A percentile compares a stretch with the other conserved stretches of the same genome.
Conservation (phyloP, 352 stramenopile genomes). For the Globisporangium carolinianum region DNA sequence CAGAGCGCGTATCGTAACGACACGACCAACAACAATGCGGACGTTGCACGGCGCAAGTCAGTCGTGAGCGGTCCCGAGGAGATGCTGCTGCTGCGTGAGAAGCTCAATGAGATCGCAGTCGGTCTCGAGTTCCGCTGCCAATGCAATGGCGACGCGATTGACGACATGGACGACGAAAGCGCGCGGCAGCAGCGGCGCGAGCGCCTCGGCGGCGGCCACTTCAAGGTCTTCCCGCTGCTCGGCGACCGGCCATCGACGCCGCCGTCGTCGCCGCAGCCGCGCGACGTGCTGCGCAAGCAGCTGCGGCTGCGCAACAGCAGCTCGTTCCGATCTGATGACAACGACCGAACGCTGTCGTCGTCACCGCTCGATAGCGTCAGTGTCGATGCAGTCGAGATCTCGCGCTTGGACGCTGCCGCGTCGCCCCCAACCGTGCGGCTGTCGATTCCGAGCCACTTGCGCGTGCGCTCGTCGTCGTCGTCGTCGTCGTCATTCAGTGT, state of each 20-base stretch:
- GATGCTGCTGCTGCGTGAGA: conserved; percentile 62
- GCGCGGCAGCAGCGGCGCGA: conserved; percentile 1
- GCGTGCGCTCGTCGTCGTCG: conserved; percentile 29
- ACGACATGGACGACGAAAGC: conserved; percentile 13
- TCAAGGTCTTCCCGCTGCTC: conserved; percentile 36
- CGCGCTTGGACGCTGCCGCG: conserved; percentile 14
- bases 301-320: conserved; percentile 40
- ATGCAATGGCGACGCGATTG: conserved; percentile 13
- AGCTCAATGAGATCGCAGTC: conserved; percentile 69
- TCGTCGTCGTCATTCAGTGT: conserved; percentile 31
- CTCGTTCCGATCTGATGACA: conserved; percentile 14
- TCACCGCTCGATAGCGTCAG: conserved; percentile 18
- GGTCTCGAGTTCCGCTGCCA: conserved; percentile 11
- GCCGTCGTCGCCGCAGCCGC: conserved; percentile 70
- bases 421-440: conserved; percentile 22
- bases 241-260: conserved; percentile 56
- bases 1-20: neutral
- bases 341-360: neutral
- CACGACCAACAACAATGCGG: neutral
- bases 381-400: conserved; percentile 62
- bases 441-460: conserved; percentile 53
- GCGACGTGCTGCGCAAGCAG: conserved; percentile 67
- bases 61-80: conserved; percentile 56
- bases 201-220: conserved; percentile 15
- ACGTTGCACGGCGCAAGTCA: conserved; percentile 34